A percentile compares a stretch with the other conserved stretches of the same genome.
Evolutionary conservation across 768 basidiomycete species (phyloP).

Genomic region (Pilatotrama ljubarskyi): DNA sequence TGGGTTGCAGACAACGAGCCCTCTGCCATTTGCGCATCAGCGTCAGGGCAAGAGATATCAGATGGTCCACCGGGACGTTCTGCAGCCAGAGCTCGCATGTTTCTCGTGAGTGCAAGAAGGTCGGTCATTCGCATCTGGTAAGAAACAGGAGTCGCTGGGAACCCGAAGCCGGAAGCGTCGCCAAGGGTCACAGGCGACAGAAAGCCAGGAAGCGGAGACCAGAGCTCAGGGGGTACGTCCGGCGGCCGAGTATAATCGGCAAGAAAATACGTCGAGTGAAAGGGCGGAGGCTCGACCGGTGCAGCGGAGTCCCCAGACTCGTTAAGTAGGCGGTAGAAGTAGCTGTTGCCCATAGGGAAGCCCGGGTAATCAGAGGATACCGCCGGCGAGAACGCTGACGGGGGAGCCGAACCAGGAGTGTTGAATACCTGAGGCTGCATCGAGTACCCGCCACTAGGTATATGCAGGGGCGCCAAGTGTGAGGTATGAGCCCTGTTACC

Average conservation of each 20-base stretch:
- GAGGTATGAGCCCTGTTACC: background rate
- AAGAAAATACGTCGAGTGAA: background rate
- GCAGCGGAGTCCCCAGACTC: background rate
- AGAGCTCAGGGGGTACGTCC: background rate
- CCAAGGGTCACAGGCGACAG: background rate
- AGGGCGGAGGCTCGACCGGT: constrained; percentile 5
- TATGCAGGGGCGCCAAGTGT: background rate
- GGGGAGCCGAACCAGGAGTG: background rate
- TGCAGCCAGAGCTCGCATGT: constrained; percentile 3
- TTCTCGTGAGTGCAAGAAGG: constrained; percentile 16
- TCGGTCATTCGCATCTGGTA: constrained; percentile 22
- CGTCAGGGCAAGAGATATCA: too few relatives aligned
- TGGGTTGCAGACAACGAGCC: too few relatives aligned
- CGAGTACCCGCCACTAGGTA: background rate
- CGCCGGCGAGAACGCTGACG: background rate
- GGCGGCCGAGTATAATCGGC: background rate
- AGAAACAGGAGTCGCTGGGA: constrained; percentile 11
- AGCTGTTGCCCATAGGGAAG: background rate
- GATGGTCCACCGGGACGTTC: background rate
- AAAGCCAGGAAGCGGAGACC: background rate
- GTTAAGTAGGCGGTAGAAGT: constrained; percentile 1
- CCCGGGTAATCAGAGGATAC: background rate
- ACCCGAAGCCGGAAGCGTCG: background rate
- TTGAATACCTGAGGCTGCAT: too few relatives aligned
- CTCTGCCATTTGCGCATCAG: too few relatives aligned